phyloP scores from a whole-genome alignment of 2,329 filamentous ascomycete genomes.

The Parascedosporium putredinis region DNA sequence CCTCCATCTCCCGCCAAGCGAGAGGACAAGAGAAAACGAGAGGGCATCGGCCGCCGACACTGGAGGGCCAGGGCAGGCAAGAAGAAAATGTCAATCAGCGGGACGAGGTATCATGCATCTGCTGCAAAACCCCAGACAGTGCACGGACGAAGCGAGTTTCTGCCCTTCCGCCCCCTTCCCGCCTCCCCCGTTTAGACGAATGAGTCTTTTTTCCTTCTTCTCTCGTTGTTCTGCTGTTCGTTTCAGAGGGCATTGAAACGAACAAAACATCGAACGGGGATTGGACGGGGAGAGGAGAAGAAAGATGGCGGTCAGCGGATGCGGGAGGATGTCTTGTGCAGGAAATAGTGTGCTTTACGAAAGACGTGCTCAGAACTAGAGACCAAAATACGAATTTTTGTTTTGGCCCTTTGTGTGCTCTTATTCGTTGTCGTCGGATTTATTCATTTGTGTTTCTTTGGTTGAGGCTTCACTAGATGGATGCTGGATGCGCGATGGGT shows the following conservation, averaged over 20 bases:
- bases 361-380: too few species aligned
- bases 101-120: too few species aligned
- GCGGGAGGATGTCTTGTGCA: neutral
- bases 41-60: too few species aligned
- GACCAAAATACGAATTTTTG: too few species aligned
- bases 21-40: too few species aligned
- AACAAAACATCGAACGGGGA: neutral
- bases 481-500: neutral
- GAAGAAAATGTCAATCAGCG: too few species aligned
- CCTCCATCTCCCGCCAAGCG: too few species aligned
- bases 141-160: neutral
- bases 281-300: neutral
- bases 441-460: neutral
- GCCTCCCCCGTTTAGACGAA: neutral
- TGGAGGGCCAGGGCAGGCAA: too few species aligned
- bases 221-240: neutral
- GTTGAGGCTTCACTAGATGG: neutral
- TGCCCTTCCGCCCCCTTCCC: neutral
- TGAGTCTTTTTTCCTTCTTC: neutral
- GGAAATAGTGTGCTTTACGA: conserved; percentile 3
- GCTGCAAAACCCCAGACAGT: neutral
- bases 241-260: too few species aligned
- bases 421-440: too few species aligned
- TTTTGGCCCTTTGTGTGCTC: too few species aligned
- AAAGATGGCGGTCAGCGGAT: neutral